Evolutionary conservation across 2,329 filamentous ascomycete species (phyloP), one percentile per base, ranked within the genome.

Genomic region (Alternaria gaisen): DNA sequence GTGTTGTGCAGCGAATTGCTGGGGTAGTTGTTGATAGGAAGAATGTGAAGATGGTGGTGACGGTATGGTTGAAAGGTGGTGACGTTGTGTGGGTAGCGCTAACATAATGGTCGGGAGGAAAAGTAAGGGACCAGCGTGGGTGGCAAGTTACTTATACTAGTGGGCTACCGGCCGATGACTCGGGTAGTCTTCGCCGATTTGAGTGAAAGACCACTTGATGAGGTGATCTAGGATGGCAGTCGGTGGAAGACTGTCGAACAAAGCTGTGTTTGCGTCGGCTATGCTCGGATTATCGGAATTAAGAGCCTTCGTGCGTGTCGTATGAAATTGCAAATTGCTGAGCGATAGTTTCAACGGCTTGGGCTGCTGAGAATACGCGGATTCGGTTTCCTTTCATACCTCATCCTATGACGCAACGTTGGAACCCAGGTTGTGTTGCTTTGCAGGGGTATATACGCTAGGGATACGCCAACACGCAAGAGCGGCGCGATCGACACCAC

Each of bases 61-160:
- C 42, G 72, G 69, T 58, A 74, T 65, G 58, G 69, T 62, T 66
- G 68, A 64, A 54, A 72, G 60, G 65, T 77, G 75, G 69, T 77
- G 75, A 77, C 74, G 75, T 78, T 66, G 71, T 71, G 70, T 74
- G 68, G 72, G 69, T 74, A 70, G 68, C 63, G 74, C 75, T 71
- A 77, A 68, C 76, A 79, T 79, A 66, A 61, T 78, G 72, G 68
- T 71, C 63, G 65, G 65, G 61, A 70, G 64, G 63, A 68, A 71
- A 72, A 71, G 60, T 68, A 74, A 69, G 65, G 69, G 70, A 65
- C 70, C 65, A 69, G 61, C 58, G 69, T 71, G 72, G 75, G 76
- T 79, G 76, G 76, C 76, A 64, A 79, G 71, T 69, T 67, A 54
- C 66, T 76, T 78, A 77, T 78, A 78, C 65, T 72, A 72, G 65